phyloP scores from a whole-genome alignment of 2,329 filamentous ascomycete genomes.

The Aspergillus jensenii region DNA sequence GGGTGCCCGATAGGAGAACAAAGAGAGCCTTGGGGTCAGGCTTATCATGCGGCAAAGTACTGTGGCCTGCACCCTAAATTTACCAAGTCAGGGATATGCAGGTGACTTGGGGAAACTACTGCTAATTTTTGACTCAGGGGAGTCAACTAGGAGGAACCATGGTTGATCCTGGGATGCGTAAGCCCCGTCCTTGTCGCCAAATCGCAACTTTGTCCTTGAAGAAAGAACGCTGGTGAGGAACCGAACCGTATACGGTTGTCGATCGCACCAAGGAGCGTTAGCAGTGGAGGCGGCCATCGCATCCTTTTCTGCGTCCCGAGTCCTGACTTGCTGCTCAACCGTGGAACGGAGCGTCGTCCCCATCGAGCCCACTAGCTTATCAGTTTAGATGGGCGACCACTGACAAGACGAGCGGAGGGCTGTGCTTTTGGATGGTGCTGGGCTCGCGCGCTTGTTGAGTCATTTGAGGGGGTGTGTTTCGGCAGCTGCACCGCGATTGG shows the following conservation, averaged over 20 bases:
- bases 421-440: neutral
- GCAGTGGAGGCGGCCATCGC: neutral
- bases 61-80: neutral
- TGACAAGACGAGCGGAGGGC: neutral
- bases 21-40: neutral
- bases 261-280: constrained; percentile 1
- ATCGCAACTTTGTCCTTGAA: neutral
- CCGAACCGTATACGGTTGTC: neutral
- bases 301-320: neutral
- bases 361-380: constrained; percentile 12
- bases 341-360: neutral
- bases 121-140: neutral
- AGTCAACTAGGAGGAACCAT: neutral
- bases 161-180: neutral
- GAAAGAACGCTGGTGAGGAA: neutral
- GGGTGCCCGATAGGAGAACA: neutral
- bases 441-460: constrained; percentile 4
- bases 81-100: neutral
- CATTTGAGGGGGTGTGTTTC: neutral
- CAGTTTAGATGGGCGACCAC: constrained; percentile 7
- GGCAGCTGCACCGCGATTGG: neutral
- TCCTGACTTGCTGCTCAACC: neutral
- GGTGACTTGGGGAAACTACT: neutral
- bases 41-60: neutral
- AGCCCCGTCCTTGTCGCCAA: neutral